Evolutionary conservation across 371 early-diverging fungal genomes (phyloP).

Genomic region (Mucor circinelloides): DNA sequence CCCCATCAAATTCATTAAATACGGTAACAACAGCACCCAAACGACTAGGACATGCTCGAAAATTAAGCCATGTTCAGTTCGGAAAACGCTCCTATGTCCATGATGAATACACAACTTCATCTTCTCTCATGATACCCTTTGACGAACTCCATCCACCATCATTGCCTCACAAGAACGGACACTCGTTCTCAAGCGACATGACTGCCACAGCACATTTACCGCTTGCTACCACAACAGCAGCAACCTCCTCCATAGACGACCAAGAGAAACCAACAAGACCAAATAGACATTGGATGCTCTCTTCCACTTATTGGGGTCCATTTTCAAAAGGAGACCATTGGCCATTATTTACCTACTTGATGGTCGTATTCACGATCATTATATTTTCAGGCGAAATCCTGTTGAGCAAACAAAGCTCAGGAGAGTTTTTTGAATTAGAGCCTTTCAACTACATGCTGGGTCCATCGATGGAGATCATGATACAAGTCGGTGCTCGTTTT

Average conservation of each 20-base stretch:
- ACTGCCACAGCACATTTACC: not conserved
- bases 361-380: constrained; percentile 1
- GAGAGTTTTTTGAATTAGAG: constrained; percentile 38
- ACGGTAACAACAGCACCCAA: constrained; percentile 45
- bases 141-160: not conserved
- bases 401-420: constrained; percentile 19
- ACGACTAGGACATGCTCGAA: constrained; percentile 26
- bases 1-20: constrained; percentile 61
- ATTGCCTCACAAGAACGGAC: not conserved
- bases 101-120: constrained; percentile 9
- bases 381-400: constrained; percentile 27
- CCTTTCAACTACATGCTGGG: constrained; percentile 64
- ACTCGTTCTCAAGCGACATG: not conserved
- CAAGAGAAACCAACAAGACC: not conserved
- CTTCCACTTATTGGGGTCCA: constrained; percentile 1
- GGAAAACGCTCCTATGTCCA: constrained; percentile 6
- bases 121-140: constrained; percentile 1
- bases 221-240: no score
- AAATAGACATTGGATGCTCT: constrained; percentile 3
- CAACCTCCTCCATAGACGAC: no score
- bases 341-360: constrained; percentile 23
- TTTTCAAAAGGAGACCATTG: constrained; percentile 13
- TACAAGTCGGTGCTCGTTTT: constrained; percentile 57
- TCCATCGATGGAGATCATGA: constrained; percentile 48
- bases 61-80: constrained; percentile 26